Evolutionary conservation across 208 protist genomes (phyloP).

Genomic region (Crithidia expoeki): DNA sequence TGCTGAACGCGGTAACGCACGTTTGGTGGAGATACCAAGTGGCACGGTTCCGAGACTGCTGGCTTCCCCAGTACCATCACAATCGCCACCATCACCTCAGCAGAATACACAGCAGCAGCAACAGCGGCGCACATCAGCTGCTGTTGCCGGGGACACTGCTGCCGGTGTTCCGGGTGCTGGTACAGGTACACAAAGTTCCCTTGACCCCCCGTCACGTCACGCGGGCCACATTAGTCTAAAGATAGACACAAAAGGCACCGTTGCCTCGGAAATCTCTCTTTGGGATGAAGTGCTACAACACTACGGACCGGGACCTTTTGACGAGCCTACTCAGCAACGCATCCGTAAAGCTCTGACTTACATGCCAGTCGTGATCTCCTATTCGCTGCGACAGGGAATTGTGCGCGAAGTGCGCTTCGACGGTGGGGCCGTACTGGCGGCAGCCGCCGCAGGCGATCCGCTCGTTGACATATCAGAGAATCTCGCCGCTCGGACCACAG

Average conservation of each 20-base stretch:
- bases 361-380: slow-evolving; percentile 72
- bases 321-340: slow-evolving; percentile 56
- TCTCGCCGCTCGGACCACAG: too few species aligned
- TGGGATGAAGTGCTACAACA: slow-evolving; percentile 87
- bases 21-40: slow-evolving; percentile 61
- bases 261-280: slow-evolving; percentile 82
- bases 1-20: slow-evolving; percentile 53
- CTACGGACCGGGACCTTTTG: slow-evolving; percentile 82
- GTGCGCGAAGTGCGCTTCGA: slow-evolving; percentile 74
- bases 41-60: slow-evolving; percentile 16
- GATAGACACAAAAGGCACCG: slow-evolving; percentile 87
- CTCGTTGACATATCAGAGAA: background rate
- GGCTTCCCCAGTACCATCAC: background rate
- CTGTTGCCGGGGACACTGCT: background rate
- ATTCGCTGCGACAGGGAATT: slow-evolving; percentile 72
- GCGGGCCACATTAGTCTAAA: slow-evolving; percentile 63
- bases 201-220: background rate
- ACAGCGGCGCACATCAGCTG: background rate
- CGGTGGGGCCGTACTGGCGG: slow-evolving; percentile 11
- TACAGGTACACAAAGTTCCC: background rate
- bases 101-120: background rate
- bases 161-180: background rate
- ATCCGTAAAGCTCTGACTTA: slow-evolving; percentile 70
- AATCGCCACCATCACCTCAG: background rate
- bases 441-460: slow-evolving; percentile 1